Evolutionary conservation across 2,329 filamentous ascomycete genomes (phyloP).

Genomic region (Clarireedia monteithiana): DNA sequence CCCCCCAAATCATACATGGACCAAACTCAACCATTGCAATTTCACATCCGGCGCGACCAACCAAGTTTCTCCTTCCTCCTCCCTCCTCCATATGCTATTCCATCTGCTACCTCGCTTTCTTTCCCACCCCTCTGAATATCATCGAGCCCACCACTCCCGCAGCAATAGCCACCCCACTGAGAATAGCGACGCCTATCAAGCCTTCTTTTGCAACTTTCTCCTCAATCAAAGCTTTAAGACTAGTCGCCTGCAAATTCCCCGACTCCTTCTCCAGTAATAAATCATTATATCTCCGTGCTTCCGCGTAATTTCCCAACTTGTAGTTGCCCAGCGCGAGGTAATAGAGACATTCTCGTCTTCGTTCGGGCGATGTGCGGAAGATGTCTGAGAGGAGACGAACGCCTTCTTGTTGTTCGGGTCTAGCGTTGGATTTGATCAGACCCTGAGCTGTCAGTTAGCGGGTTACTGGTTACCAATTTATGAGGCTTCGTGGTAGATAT

Average conservation of each 20-base stretch:
- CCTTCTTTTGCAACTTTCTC: constrained; percentile 95
- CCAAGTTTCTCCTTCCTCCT: neutral
- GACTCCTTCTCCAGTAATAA: constrained; percentile 85
- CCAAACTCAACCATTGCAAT: neutral
- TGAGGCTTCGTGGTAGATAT: constrained; percentile 27
- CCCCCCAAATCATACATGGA: constrained; percentile 8
- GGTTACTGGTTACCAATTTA: neutral
- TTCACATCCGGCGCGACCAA: neutral
- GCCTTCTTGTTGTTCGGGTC: constrained; percentile 86
- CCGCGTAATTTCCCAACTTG: constrained; percentile 95
- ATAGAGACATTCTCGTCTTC: constrained; percentile 94
- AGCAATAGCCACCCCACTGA: constrained; percentile 85
- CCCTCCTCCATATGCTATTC: neutral
- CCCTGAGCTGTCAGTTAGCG: constrained; percentile 49
- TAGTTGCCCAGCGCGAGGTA: constrained; percentile 96
- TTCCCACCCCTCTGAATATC: constrained; percentile 67
- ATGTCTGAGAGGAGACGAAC: constrained; percentile 93
- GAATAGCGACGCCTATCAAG: constrained; percentile 86
- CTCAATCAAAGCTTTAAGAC: constrained; percentile 81
- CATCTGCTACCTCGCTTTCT: constrained; percentile 33
- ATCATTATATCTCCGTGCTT: constrained; percentile 92
- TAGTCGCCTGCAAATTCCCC: constrained; percentile 80
- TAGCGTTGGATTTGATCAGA: constrained; percentile 83
- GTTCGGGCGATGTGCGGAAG: constrained; percentile 87
- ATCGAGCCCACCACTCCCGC: constrained; percentile 90